Percentiles rank a stretch among this genome's conserved stretches.
Conservation (phyloP, 768 basidiomycete genomes). For the Pleurotus tuber-regium region DNA sequence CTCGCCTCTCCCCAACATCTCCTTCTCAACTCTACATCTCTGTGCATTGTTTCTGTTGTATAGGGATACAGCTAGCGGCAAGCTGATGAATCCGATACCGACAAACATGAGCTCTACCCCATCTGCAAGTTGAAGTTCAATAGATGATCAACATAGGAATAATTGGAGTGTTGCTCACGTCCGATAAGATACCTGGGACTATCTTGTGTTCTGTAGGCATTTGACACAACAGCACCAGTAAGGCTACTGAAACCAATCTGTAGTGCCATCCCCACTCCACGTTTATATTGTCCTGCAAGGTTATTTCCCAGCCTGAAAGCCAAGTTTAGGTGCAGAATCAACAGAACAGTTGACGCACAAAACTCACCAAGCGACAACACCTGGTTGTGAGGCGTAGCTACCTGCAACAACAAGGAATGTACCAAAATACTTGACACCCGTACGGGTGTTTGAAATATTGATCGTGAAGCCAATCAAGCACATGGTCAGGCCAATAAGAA, state of each 20-base stretch:
- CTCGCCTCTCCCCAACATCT: conserved; percentile 28
- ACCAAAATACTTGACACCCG: conserved; percentile 67
- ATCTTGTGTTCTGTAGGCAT: conserved; percentile 59
- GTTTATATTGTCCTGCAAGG: conserved; percentile 66
- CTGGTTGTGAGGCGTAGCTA: conserved; percentile 57
- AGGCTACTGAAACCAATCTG: conserved; percentile 74
- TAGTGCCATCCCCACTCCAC: conserved; percentile 63
- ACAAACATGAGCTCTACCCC: conserved; percentile 67
- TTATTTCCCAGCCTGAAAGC: conserved; percentile 74
- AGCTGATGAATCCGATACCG: conserved; percentile 54
- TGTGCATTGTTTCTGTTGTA: conserved; percentile 56
- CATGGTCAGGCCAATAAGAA: conserved; percentile 47
- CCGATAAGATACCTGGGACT: conserved; percentile 60
- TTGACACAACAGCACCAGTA: conserved; percentile 59
- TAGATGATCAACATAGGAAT: background rate
- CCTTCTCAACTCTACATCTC: conserved; percentile 38
- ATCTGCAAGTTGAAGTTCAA: conserved; percentile 33
- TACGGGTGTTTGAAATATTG: conserved; percentile 48
- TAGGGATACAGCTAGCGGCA: conserved; percentile 44
- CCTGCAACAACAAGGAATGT: conserved; percentile 68
- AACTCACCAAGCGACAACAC: conserved; percentile 56
- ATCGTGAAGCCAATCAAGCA: conserved; percentile 59
- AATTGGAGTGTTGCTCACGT: conserved; percentile 38
- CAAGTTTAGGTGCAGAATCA: background rate
- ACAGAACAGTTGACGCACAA: too few relatives aligned